These are phyloP conservation scores for Kalanchoe fedtschenkoi DNA, from an alignment of 164 flowering plant species.

Conservation along the genomic window DNA sequence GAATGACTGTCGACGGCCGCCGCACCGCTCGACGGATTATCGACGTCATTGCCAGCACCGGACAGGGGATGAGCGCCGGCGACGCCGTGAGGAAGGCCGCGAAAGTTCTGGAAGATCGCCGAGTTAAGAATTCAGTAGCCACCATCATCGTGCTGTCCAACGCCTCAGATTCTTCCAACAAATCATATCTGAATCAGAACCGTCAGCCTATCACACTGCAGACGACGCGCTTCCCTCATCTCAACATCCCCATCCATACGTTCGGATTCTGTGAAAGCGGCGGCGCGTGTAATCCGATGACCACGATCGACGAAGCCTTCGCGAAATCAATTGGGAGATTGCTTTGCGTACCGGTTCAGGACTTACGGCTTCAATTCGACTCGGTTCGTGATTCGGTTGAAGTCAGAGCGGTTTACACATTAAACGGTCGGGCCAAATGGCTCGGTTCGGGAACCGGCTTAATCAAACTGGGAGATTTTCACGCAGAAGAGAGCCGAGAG, in stretches of 20 bases:
- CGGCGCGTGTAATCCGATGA: conserved; percentile 15
- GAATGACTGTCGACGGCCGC: conserved; percentile 29
- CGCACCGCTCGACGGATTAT: conserved; percentile 26
- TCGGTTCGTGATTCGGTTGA: conserved; percentile 30
- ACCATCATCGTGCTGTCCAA: conserved; percentile 25
- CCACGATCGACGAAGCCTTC: conserved; percentile 20
- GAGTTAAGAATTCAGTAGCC: conserved; percentile 26
- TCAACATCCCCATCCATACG: conserved; percentile 37
- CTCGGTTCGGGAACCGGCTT: conserved; percentile 23
- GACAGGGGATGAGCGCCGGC: conserved; percentile 15
- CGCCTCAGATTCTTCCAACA: conserved; percentile 9
- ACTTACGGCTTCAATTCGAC: conserved; percentile 31
- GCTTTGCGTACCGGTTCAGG: conserved; percentile 34
- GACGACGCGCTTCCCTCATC: conserved; percentile 22
- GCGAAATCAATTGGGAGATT: conserved; percentile 25
- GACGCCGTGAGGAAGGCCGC: conserved; percentile 41
- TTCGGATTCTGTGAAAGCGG: conserved; percentile 11
- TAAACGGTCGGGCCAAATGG: conserved; percentile 20
- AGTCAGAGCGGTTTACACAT: conserved; percentile 33
- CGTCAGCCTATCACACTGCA: conserved; percentile 7
- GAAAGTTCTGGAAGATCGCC: conserved; percentile 37
- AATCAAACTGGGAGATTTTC: conserved; percentile 33
- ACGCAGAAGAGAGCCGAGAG: conserved; percentile 46
- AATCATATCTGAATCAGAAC: conserved; percentile 3
- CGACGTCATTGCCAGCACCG: conserved; percentile 17